Percentiles rank a stretch among this genome's conserved stretches.
phyloP scores from a whole-genome alignment of 2,329 filamentous ascomycete species.

The Cryphonectria naterciae region DNA sequence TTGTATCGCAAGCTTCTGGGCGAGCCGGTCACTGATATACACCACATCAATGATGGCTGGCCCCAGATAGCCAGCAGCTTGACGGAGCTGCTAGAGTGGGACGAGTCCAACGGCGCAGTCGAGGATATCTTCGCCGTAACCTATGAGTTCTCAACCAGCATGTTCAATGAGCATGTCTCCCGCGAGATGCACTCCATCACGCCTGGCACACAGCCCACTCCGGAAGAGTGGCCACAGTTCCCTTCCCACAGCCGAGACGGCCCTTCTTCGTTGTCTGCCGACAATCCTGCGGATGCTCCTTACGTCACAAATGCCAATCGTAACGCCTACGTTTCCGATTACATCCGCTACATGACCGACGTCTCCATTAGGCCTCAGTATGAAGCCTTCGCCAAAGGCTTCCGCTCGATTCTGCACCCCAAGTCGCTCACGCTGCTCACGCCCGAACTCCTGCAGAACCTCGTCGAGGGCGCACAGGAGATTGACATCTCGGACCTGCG shows the following conservation, averaged over 20 bases:
- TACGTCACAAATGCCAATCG: conserved; percentile 84
- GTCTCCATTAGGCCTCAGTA: conserved; percentile 78
- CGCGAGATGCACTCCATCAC: conserved; percentile 55
- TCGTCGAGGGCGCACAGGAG: conserved; percentile 82
- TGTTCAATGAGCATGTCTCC: conserved; percentile 61
- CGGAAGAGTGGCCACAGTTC: conserved; percentile 58
- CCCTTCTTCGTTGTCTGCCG: conserved; percentile 35
- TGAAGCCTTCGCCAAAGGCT: conserved; percentile 79
- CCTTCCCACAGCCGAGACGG: conserved; percentile 30
- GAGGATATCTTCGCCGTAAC: conserved; percentile 82
- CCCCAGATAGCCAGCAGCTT: conserved; percentile 78
- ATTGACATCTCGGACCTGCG: conserved; percentile 79
- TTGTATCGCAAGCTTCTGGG: conserved; percentile 82
- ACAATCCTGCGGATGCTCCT: conserved; percentile 59
- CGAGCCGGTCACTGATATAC: conserved; percentile 68
- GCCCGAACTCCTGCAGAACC: conserved; percentile 69
- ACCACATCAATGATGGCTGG: conserved; percentile 87
- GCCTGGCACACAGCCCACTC: conserved; percentile 30
- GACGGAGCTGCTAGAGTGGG: conserved; percentile 74
- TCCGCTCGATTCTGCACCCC: conserved; percentile 72
- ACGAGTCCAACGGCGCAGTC: conserved; percentile 73
- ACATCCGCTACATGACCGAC: conserved; percentile 81
- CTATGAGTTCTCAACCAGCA: conserved; percentile 78
- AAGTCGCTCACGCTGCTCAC: conserved; percentile 75
- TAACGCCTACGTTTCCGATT: conserved; percentile 78